Evolutionary conservation across 768 basidiomycete species (phyloP).

Genomic region (Multifurca ochricompacta): DNA sequence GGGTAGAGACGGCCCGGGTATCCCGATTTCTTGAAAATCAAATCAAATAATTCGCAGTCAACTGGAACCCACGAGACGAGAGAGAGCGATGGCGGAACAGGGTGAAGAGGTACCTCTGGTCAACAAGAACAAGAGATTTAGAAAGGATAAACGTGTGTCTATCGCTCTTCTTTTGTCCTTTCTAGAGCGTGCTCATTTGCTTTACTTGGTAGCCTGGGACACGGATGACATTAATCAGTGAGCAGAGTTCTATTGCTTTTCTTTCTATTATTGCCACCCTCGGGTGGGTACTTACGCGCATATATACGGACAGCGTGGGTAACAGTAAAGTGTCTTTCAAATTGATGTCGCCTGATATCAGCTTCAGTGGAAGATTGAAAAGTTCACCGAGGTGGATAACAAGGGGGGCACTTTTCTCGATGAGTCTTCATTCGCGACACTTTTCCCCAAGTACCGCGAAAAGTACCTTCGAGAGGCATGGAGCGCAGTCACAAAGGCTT

Average conservation of each 20-base stretch:
- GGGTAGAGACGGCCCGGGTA: no score
- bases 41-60: no score
- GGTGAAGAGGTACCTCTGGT: constrained; percentile 26
- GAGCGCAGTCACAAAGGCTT: constrained; percentile 78
- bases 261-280: background rate
- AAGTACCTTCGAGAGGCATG: constrained; percentile 93
- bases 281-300: constrained; percentile 7
- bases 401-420: constrained; percentile 80
- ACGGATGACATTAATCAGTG: constrained; percentile 98
- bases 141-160: constrained; percentile 90
- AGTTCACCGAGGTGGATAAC: constrained; percentile 69
- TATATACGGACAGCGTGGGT: constrained; percentile 29
- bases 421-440: constrained; percentile 95
- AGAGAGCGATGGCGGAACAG: constrained; percentile 1
- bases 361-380: constrained; percentile 87
- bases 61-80: no score
- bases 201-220: constrained; percentile 72
- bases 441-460: constrained; percentile 98
- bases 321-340: no score
- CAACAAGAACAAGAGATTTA: constrained; percentile 82
- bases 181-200: constrained; percentile 16
- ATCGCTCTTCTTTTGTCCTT: constrained; percentile 11
- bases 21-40: no score
- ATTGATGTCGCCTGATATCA: no score
- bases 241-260: constrained; percentile 31